Conservation (phyloP, 2,329 filamentous ascomycete species). For the Fusarium tricinctum region DNA sequence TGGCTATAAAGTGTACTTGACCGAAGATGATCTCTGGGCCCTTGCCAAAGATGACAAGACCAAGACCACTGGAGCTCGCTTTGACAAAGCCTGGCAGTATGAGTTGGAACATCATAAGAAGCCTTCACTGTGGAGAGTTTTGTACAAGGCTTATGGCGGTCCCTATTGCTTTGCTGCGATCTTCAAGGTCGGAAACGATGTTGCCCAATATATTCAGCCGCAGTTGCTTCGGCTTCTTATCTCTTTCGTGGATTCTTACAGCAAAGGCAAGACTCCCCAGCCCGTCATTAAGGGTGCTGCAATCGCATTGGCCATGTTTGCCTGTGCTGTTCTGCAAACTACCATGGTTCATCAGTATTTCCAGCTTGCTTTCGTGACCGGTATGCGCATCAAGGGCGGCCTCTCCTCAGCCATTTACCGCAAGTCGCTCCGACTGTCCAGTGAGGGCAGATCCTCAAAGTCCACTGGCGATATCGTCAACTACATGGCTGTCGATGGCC, state of each 20-base stretch:
- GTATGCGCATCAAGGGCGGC: slow-evolving; percentile 95
- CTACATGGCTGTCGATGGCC: slow-evolving; percentile 98
- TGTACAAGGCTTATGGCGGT: slow-evolving; percentile 86
- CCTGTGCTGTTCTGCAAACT: slow-evolving; percentile 87
- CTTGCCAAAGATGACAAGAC: slow-evolving; percentile 86
- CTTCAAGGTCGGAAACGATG: slow-evolving; percentile 91
- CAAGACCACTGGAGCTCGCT: slow-evolving; percentile 75
- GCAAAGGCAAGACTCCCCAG: slow-evolving; percentile 71
- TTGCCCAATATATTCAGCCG: slow-evolving; percentile 89
- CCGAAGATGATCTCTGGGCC: slow-evolving; percentile 96
- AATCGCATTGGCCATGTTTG: slow-evolving; percentile 93
- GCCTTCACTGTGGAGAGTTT: slow-evolving; percentile 83
- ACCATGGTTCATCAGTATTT: slow-evolving; percentile 97
- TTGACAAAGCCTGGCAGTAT: slow-evolving; percentile 81
- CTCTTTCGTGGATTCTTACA: slow-evolving; percentile 84
- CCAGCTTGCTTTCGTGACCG: slow-evolving; percentile 92
- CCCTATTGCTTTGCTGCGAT: slow-evolving; percentile 85
- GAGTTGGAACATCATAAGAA: slow-evolving; percentile 78
- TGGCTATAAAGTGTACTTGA: slow-evolving; percentile 91
- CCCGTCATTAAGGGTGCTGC: slow-evolving; percentile 86
- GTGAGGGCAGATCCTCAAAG: slow-evolving; percentile 89
- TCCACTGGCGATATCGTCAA: slow-evolving; percentile 98
- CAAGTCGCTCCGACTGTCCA: slow-evolving; percentile 90
- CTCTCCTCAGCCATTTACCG: slow-evolving; percentile 92
- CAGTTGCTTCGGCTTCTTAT: slow-evolving; percentile 90